Percentiles rank a stretch among this genome's conserved stretches.
Conservation (phyloP, 495 filamentous ascomycete species). For the Aspergillus campestris region DNA sequence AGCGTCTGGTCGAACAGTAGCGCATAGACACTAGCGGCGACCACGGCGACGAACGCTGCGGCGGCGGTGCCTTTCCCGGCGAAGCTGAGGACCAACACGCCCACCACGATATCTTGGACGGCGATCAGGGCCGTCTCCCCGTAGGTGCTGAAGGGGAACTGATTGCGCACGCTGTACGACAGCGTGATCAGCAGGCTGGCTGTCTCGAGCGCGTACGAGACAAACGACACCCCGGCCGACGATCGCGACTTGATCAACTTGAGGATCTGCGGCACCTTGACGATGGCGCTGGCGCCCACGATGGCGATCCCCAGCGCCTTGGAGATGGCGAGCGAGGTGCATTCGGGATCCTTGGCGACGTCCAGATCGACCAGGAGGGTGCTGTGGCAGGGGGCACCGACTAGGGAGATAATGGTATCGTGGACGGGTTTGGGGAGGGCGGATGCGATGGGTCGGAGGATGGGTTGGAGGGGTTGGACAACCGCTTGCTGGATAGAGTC, state of each 20-base stretch:
- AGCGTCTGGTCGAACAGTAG: slow-evolving; percentile 59
- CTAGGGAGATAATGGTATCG: slow-evolving; percentile 65
- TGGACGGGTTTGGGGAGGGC: slow-evolving; percentile 71
- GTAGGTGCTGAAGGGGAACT: slow-evolving; percentile 91
- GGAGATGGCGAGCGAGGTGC: slow-evolving; percentile 78
- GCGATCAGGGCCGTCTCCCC: slow-evolving; percentile 90
- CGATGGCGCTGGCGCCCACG: slow-evolving; percentile 74
- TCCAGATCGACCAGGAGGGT: slow-evolving; percentile 74
- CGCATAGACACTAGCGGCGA: slow-evolving; percentile 58
- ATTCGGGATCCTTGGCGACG: slow-evolving; percentile 55
- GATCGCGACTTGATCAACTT: slow-evolving; percentile 77
- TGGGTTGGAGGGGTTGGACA: slow-evolving; percentile 53
- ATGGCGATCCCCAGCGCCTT: slow-evolving; percentile 91
- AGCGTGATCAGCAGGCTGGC: slow-evolving; percentile 74
- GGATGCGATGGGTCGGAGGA: slow-evolving; percentile 67
- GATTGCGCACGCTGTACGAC: slow-evolving; percentile 81
- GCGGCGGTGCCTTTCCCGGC: slow-evolving; percentile 57
- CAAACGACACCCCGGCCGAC: slow-evolving; percentile 74
- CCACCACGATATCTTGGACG: slow-evolving; percentile 83
- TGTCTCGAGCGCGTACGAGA: slow-evolving; percentile 87
- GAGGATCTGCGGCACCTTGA: slow-evolving; percentile 93
- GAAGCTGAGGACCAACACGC: slow-evolving; percentile 74
- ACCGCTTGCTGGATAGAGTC: slow-evolving; percentile 41
- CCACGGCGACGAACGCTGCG: slow-evolving; percentile 59
- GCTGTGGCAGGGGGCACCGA: slow-evolving; percentile 78